Percentiles rank a stretch among this genome's conserved stretches.
Conservation (phyloP, 2,329 filamentous ascomycete genomes). For the Talaromyces sp. region DNA sequence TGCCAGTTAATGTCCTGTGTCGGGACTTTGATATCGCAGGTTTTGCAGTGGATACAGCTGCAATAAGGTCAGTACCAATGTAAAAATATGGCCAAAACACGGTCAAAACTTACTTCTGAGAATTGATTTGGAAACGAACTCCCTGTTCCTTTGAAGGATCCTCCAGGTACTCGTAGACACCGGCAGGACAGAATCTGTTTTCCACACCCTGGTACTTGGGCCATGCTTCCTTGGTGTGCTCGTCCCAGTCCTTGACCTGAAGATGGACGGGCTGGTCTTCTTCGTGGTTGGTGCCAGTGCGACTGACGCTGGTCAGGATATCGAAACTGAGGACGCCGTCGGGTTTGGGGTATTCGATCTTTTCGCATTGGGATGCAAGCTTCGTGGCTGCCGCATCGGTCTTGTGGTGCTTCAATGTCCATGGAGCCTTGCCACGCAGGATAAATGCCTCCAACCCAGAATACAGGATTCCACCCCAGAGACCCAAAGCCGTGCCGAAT, state of each 20-base stretch:
- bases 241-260: slow-evolving; percentile 92
- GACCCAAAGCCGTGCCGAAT: slow-evolving; percentile 79
- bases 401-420: slow-evolving; percentile 82
- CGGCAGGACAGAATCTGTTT: slow-evolving; percentile 94
- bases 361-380: slow-evolving; percentile 69
- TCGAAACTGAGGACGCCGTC: slow-evolving; percentile 95
- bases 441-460: slow-evolving; percentile 88
- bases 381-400: slow-evolving; percentile 76
- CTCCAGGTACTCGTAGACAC: slow-evolving; percentile 97
- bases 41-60: slow-evolving; percentile 99
- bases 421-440: slow-evolving; percentile 78
- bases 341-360: slow-evolving; percentile 96
- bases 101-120: slow-evolving; percentile 74
- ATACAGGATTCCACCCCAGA: slow-evolving; percentile 87
- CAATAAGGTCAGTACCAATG: slow-evolving; percentile 14
- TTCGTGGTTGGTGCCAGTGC: slow-evolving; percentile 96
- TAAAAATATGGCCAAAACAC: not conserved
- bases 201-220: slow-evolving; percentile 88
- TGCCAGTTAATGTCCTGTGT: slow-evolving; percentile 97
- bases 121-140: slow-evolving; percentile 94
- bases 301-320: slow-evolving; percentile 88
- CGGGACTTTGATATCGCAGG: slow-evolving; percentile 97
- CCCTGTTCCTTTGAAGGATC: slow-evolving; percentile 80
- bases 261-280: slow-evolving; percentile 97
- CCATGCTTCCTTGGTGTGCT: slow-evolving; percentile 76